phyloP scores from a whole-genome alignment of 331 rosid genomes.

The Spiraea crenata region DNA sequence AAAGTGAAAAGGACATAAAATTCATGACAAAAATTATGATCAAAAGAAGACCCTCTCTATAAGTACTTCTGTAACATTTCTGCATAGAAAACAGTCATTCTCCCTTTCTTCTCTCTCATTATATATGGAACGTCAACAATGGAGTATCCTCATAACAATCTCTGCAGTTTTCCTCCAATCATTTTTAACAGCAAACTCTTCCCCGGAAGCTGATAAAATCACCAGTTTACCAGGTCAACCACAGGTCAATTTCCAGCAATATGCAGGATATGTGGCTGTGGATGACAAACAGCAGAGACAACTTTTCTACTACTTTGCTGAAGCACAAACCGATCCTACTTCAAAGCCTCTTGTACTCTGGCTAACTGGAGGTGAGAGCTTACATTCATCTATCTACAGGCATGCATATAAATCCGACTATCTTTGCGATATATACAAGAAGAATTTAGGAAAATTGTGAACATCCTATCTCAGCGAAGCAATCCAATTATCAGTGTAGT shows the following conservation, averaged over 20 bases:
- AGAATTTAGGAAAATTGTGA: too few relatives aligned
- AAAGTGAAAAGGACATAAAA: too few relatives aligned
- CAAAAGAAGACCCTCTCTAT: background rate
- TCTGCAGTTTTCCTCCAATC: conserved; percentile 24
- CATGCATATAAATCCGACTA: too few relatives aligned
- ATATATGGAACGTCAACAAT: conserved; percentile 25
- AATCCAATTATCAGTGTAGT: too few relatives aligned
- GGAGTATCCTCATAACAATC: conserved; percentile 20
- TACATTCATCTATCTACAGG: background rate
- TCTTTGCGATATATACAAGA: too few relatives aligned
- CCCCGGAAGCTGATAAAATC: conserved; percentile 43
- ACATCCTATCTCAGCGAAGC: too few relatives aligned
- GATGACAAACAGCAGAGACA: conserved; percentile 51
- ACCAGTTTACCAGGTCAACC: conserved; percentile 62
- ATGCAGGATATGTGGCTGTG: conserved; percentile 55
- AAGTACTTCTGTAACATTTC: background rate
- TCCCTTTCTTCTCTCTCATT: background rate
- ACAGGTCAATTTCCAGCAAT: conserved; percentile 46
- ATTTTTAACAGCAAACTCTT: conserved; percentile 14
- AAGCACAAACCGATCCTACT: conserved; percentile 52
- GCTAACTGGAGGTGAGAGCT: conserved; percentile 68
- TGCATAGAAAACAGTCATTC: background rate
- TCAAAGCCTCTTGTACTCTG: conserved; percentile 68
- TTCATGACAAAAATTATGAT: too few relatives aligned
- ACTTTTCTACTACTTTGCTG: conserved; percentile 66